Evolutionary conservation across 495 filamentous ascomycete genomes (phyloP).

Genomic region (Bathelium albidoporum): DNA sequence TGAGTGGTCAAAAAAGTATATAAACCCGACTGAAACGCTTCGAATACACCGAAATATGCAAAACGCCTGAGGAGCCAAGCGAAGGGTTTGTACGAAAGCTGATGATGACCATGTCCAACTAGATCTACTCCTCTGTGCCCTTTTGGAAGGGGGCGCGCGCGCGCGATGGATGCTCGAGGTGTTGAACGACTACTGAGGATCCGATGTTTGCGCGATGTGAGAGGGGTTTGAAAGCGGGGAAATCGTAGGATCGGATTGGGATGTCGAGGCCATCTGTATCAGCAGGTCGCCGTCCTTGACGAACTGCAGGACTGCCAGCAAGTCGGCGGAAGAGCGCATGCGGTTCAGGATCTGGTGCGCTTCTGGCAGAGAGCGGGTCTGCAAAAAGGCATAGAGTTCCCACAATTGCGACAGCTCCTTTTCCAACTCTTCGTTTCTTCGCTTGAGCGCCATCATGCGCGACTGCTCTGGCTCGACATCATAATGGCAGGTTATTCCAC

Average conservation of each 20-base stretch:
- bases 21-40: too few relatives aligned
- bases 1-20: too few relatives aligned
- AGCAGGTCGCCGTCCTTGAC: slow-evolving; percentile 2
- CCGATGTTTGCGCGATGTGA: neutral
- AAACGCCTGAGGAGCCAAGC: neutral
- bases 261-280: neutral
- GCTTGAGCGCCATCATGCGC: neutral
- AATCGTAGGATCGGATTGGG: neutral
- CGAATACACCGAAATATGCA: too few relatives aligned
- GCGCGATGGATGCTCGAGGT: neutral
- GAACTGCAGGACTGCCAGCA: neutral
- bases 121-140: neutral
- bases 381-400: neutral
- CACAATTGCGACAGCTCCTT: neutral
- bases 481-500: neutral
- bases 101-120: neutral
- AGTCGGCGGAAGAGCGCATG: neutral
- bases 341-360: neutral
- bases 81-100: neutral
- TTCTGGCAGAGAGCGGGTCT: neutral
- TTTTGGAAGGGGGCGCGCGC: too few relatives aligned
- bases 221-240: neutral
- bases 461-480: slow-evolving; percentile 1
- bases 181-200: neutral
- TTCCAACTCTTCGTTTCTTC: neutral